These are phyloP conservation scores for Paraconiothyrium brasiliense DNA, from an alignment of 2,329 filamentous ascomycete species.

Conservation along the genomic window DNA sequence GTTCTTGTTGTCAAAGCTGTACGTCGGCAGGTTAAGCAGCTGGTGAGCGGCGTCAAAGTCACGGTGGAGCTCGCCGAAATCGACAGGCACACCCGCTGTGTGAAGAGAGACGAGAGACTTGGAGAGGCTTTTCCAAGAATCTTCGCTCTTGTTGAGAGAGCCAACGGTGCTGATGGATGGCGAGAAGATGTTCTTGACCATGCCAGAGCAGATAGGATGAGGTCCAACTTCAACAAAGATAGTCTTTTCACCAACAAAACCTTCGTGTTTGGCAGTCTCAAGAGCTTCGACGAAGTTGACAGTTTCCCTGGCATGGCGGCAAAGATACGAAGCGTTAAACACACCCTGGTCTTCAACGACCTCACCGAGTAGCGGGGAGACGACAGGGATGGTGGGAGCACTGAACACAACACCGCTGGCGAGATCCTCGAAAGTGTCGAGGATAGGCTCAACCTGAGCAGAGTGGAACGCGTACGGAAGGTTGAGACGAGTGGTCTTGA, in stretches of 20 bases:
- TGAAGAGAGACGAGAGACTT: slow-evolving; percentile 68
- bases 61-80: slow-evolving; percentile 76
- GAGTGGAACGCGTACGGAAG: slow-evolving; percentile 75
- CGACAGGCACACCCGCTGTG: slow-evolving; percentile 67
- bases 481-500: slow-evolving; percentile 69
- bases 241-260: slow-evolving; percentile 71
- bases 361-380: slow-evolving; percentile 73
- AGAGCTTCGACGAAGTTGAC: slow-evolving; percentile 75
- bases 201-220: slow-evolving; percentile 72
- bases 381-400: slow-evolving; percentile 69
- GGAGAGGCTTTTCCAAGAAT: slow-evolving; percentile 71
- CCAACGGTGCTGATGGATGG: slow-evolving; percentile 64
- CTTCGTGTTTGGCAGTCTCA: slow-evolving; percentile 64
- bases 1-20: slow-evolving; percentile 75
- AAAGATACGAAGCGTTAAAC: slow-evolving; percentile 70
- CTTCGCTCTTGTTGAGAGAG: slow-evolving; percentile 70
- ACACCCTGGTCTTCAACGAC: slow-evolving; percentile 66
- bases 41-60: slow-evolving; percentile 67
- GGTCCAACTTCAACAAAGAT: slow-evolving; percentile 78
- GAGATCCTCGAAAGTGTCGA: slow-evolving; percentile 66
- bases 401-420: slow-evolving; percentile 66
- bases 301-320: slow-evolving; percentile 72
- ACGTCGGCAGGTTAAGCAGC: slow-evolving; percentile 72
- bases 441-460: slow-evolving; percentile 69
- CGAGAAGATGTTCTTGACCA: slow-evolving; percentile 73